Percentiles rank a stretch among this genome's conserved stretches.
phyloP scores from a whole-genome alignment of 202 grass and related monocot genomes.

The Panicum hallii region DNA sequence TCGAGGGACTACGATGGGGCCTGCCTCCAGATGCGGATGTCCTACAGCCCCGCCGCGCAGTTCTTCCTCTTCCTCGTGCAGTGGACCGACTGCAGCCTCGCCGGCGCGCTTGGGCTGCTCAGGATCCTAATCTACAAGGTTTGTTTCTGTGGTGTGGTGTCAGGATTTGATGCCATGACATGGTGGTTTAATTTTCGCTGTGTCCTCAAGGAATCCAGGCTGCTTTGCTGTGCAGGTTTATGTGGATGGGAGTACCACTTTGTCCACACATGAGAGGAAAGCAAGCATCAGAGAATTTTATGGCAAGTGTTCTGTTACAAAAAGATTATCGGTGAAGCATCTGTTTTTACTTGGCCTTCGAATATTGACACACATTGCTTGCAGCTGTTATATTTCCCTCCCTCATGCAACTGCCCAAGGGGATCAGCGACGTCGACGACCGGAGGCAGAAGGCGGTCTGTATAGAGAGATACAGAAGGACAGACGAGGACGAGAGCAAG shows the following conservation, averaged over 20 bases:
- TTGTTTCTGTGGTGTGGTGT: background rate
- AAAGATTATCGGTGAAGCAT: background rate
- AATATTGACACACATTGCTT: background rate
- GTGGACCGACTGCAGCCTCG: conserved; percentile 94
- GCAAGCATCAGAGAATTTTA: conserved; percentile 94
- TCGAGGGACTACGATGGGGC: conserved; percentile 88
- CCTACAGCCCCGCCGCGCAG: conserved; percentile 78
- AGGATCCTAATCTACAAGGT: conserved; percentile 93
- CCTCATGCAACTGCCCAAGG: conserved; percentile 79
- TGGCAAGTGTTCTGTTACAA: conserved; percentile 45
- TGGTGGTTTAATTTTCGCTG: too few relatives aligned
- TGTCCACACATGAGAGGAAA: conserved; percentile 95
- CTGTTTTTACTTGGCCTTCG: background rate
- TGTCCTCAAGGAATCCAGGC: too few relatives aligned
- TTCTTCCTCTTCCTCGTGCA: conserved; percentile 96
- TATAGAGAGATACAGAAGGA: conserved; percentile 62
- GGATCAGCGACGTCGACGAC: conserved; percentile 83
- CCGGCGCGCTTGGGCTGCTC: conserved; percentile 82
- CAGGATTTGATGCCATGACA: background rate
- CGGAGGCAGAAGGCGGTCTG: conserved; percentile 70
- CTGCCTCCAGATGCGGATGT: conserved; percentile 92
- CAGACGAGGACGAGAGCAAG: conserved; percentile 59
- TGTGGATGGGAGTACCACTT: conserved; percentile 85
- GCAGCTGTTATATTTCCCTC: conserved; percentile 93
- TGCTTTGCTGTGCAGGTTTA: conserved; percentile 62